These are phyloP conservation scores for Sphagnum tenellum DNA, from an alignment of 225 moss, liverwort and hornwort species.

Conservation along the genomic window DNA sequence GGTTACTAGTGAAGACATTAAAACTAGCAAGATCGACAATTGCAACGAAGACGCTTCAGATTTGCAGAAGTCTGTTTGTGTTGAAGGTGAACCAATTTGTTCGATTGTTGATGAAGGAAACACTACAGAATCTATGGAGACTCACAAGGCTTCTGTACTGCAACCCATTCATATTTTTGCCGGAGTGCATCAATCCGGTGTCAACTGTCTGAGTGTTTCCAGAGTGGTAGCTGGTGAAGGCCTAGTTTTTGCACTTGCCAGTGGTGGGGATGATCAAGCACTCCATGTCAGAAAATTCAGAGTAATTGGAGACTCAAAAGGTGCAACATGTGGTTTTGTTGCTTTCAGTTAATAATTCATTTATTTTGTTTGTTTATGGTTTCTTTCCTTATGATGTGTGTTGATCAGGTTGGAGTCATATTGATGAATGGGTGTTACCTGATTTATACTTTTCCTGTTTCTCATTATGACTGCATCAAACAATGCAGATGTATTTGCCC, in stretches of 20 bases:
- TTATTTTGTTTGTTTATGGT: too few relatives aligned
- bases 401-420: too few relatives aligned
- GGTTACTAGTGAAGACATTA: not conserved
- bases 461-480: constrained; percentile 1
- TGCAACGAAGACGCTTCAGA: too few relatives aligned
- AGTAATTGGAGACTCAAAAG: too few relatives aligned
- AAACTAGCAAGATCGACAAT: too few relatives aligned
- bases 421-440: constrained; percentile 5
- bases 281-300: constrained; percentile 50
- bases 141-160: constrained; percentile 15
- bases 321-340: too few relatives aligned
- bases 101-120: too few relatives aligned
- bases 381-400: too few relatives aligned
- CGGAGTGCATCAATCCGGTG: constrained; percentile 82
- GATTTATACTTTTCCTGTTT: not conserved
- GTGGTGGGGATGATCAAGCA: constrained; percentile 91
- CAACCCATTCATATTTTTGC: constrained; percentile 38
- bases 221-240: constrained; percentile 14
- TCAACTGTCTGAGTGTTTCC: constrained; percentile 78
- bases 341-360: too few relatives aligned
- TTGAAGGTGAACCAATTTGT: too few relatives aligned
- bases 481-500: constrained; percentile 1
- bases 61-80: too few relatives aligned
- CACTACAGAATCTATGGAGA: too few relatives aligned
- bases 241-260: constrained; percentile 46